Percentiles rank a stretch among this genome's conserved stretches.
Evolutionary conservation across 2,329 filamentous ascomycete genomes (phyloP).

Genomic region (Curvularia sp.): DNA sequence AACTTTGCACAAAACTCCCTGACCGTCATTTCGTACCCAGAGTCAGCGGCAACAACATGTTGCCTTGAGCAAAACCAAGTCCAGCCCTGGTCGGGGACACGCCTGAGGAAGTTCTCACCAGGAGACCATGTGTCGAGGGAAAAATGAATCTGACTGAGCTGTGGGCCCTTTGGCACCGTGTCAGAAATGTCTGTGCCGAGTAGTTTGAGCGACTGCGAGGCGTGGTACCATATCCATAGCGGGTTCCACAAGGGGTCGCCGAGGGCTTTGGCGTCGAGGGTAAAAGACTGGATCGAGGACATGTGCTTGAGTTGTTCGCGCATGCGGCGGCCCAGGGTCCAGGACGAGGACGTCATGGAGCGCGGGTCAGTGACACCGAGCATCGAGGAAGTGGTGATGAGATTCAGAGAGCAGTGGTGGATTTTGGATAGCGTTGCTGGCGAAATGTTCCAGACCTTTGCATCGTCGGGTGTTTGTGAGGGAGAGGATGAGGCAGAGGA

Average conservation of each 20-base stretch:
- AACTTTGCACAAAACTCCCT: conserved; percentile 42
- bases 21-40: conserved; percentile 30
- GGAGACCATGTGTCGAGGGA: conserved; percentile 46
- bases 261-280: conserved; percentile 45
- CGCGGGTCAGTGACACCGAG: conserved; percentile 47
- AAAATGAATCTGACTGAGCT: conserved; percentile 44
- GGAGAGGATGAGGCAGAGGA: neutral
- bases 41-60: conserved; percentile 36
- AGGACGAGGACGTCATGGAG: conserved; percentile 41
- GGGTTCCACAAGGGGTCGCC: conserved; percentile 51
- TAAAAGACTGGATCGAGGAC: conserved; percentile 28
- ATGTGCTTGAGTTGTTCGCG: conserved; percentile 33
- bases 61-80: conserved; percentile 43
- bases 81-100: conserved; percentile 36
- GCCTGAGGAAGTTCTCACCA: conserved; percentile 44
- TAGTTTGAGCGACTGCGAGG: conserved; percentile 42
- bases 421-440: conserved; percentile 30
- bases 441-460: conserved; percentile 40
- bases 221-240: conserved; percentile 50
- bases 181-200: conserved; percentile 31
- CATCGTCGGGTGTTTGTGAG: conserved; percentile 5
- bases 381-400: conserved; percentile 46
- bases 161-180: conserved; percentile 21
- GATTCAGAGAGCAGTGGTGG: conserved; percentile 38
- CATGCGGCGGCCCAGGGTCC: conserved; percentile 40